A percentile compares a stretch with the other conserved stretches of the same genome.
phyloP scores from a whole-genome alignment of 2,329 filamentous ascomycete genomes.

The Aspergillus viridinutans region DNA sequence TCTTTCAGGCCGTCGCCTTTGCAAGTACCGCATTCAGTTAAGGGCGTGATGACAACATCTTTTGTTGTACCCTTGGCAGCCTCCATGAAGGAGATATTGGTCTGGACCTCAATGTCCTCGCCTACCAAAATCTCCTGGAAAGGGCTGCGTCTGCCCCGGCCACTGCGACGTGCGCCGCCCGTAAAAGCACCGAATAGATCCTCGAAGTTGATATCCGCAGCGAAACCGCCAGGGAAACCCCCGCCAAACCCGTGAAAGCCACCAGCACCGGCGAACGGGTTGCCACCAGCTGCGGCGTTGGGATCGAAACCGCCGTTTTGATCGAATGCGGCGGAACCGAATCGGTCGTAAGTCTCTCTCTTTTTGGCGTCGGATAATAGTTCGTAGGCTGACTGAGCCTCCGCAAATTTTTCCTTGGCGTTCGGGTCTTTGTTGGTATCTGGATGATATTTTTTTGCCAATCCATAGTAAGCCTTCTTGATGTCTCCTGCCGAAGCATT shows the following conservation, averaged over 20 bases:
- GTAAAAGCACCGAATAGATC: constrained; percentile 90
- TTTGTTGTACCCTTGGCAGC: constrained; percentile 87
- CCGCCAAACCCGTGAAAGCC: constrained; percentile 57
- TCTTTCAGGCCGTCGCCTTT: constrained; percentile 77
- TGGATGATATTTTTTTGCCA: constrained; percentile 96
- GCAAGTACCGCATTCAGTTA: constrained; percentile 78
- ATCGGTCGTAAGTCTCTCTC: constrained; percentile 86
- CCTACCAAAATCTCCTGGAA: constrained; percentile 86
- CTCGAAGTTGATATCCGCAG: constrained; percentile 87
- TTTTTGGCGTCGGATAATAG: constrained; percentile 89
- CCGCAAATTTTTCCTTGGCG: constrained; percentile 93
- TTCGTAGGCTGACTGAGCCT: constrained; percentile 92
- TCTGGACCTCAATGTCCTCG: constrained; percentile 92
- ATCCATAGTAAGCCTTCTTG: constrained; percentile 96
- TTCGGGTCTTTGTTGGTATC: constrained; percentile 93
- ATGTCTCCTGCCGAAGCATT: constrained; percentile 79
- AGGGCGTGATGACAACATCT: constrained; percentile 79
- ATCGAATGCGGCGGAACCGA: constrained; percentile 73
- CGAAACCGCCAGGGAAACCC: constrained; percentile 59
- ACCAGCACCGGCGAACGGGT: constrained; percentile 55
- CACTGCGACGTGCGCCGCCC: constrained; percentile 52
- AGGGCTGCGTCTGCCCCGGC: constrained; percentile 57
- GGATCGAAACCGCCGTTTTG: constrained; percentile 73
- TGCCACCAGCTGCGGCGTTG: constrained; percentile 51
- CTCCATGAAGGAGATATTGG: constrained; percentile 92